Base-by-base conservation (phyloP, 306 rosid genomes). In the Herpetospermum pedunculosum region DNA sequence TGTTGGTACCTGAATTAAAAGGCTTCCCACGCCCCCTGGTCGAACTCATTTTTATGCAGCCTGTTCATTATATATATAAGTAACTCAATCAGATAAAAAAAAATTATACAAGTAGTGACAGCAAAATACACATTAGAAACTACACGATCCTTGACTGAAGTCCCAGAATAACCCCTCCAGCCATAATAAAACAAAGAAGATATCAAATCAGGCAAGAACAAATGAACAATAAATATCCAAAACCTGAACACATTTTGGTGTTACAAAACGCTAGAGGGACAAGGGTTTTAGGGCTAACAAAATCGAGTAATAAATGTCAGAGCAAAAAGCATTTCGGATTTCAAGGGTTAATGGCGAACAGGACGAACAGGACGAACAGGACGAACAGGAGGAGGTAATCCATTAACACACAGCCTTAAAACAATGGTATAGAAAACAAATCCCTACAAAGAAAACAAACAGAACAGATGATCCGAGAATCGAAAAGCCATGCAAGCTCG, bases 1-100 rank as follows among this genome's bases (percentile, higher is more conserved):
- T 60, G 28, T 43, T 50, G 40, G 63, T 47, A 28, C 65, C 72
- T 5, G 68, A 25, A 49, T 40, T 38, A 21, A 37, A 69, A 57
- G 80, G 34, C 26, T 73, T 84, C 60, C 86, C 87, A 70, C 74
- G 83, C 11, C 81, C 90, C 80, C 80, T 81, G 75, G 52, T 83
- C 4, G 86, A 82, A 85, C 90, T 86, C 87, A 84, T 84, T 70
- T 70, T 72, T 26, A 53, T 23, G 25, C 35, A 55, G 15, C 62
- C 77, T 73, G 40, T 15, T 54, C 34, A 53, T 25, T 65, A 69
- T 69, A 68, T 23, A 38, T 37, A 43, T 16, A 46, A 8, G 34
- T 18, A 68, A 41, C 53, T 43, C 38, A 40, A 16, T 68, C 54
- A 25, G 37, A 23, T 26, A 44, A 68, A 68, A 44, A 68, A 68